Conservation (phyloP, 2,329 filamentous ascomycete genomes). For the Pleomassaria siparia region DNA sequence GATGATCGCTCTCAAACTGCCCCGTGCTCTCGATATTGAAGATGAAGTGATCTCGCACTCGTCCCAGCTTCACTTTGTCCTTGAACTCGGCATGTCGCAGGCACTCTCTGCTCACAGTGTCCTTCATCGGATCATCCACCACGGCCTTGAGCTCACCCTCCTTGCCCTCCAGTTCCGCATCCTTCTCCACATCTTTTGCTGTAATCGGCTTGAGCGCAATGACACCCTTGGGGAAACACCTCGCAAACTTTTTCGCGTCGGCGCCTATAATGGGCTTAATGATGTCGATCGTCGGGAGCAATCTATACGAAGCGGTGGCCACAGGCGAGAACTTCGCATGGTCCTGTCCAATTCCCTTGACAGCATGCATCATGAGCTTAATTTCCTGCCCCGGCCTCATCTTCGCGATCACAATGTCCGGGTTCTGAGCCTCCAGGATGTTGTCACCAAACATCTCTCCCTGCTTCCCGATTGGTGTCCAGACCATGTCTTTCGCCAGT, state of each 20-base stretch:
- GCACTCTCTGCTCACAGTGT: slow-evolving; percentile 92
- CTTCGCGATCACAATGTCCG: slow-evolving; percentile 92
- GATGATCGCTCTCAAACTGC: slow-evolving; percentile 89
- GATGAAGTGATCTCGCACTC: slow-evolving; percentile 94
- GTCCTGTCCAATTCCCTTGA: slow-evolving; percentile 91
- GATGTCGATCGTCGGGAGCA: slow-evolving; percentile 87
- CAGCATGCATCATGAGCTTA: slow-evolving; percentile 84
- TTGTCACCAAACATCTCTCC: slow-evolving; percentile 50
- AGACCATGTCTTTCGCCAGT: slow-evolving; percentile 62
- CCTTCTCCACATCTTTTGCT: slow-evolving; percentile 60
- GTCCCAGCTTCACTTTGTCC: slow-evolving; percentile 90
- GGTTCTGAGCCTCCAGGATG: slow-evolving; percentile 76
- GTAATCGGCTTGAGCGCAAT: slow-evolving; percentile 77
- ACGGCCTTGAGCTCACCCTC: slow-evolving; percentile 85
- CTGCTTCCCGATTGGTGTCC: slow-evolving; percentile 69
- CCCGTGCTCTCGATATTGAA: slow-evolving; percentile 94
- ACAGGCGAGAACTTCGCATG: slow-evolving; percentile 98
- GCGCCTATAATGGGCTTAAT: slow-evolving; percentile 77
- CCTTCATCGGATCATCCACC: slow-evolving; percentile 83
- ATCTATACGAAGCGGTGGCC: slow-evolving; percentile 87
- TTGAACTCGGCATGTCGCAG: slow-evolving; percentile 90
- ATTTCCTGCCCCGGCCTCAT: slow-evolving; percentile 88
- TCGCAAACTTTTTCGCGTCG: slow-evolving; percentile 85
- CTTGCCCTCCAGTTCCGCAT: slow-evolving; percentile 69
- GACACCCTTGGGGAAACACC: slow-evolving; percentile 87